phyloP scores from a whole-genome alignment of 108 stramenopile genomes.

The Cyclotella baltica region DNA sequence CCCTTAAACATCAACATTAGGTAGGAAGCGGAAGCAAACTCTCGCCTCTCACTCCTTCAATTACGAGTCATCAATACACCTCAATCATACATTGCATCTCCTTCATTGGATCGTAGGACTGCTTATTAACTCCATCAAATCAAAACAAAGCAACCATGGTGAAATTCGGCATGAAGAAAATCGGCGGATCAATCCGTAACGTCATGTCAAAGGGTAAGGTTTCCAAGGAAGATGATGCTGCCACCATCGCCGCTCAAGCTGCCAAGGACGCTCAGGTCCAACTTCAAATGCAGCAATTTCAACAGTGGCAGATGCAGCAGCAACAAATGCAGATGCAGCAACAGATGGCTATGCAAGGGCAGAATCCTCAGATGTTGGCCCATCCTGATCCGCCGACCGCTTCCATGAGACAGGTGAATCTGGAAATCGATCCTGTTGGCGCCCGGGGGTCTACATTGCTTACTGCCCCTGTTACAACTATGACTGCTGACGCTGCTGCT shows the following conservation, averaged over 20 bases:
- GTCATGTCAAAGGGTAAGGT: neutral
- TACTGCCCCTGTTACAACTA: too few species aligned
- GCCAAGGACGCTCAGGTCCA: neutral
- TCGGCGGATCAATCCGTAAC: neutral
- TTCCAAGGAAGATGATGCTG: neutral
- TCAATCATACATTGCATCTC: too few species aligned
- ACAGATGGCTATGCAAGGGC: neutral
- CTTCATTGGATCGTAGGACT: too few species aligned
- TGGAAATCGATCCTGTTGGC: too few species aligned
- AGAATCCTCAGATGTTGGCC: neutral
- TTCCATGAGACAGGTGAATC: too few species aligned
- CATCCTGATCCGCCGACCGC: slow-evolving; percentile 8
- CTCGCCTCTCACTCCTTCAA: too few species aligned
- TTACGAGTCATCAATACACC: too few species aligned
- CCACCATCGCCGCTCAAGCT: neutral
- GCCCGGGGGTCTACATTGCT: too few species aligned
- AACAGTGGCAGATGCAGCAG: slow-evolving; percentile 7
- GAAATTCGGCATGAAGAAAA: slow-evolving; percentile 8
- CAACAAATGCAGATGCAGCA: neutral
- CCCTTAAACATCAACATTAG: too few species aligned
- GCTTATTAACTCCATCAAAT: neutral
- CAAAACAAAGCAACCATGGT: slow-evolving; percentile 1
- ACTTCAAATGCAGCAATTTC: slow-evolving; percentile 7
- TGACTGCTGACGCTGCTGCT: neutral
- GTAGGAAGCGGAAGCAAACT: too few species aligned